phyloP scores from a whole-genome alignment of 1,139 yeast species.

The Candida neerlandica region DNA sequence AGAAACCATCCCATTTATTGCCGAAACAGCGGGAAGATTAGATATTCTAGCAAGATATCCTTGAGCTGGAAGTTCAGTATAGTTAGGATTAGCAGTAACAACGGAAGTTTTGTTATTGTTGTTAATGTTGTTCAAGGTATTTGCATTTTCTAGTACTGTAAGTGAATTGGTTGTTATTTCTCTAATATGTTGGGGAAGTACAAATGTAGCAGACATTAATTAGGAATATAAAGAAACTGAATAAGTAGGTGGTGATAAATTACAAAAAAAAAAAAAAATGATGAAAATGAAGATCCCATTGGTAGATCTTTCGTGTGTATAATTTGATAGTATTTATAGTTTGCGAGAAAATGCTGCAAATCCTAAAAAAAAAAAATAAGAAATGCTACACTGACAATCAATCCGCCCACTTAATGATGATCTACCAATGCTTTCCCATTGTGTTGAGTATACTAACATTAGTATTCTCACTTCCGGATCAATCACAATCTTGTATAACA shows the following conservation, averaged over 20 bases:
- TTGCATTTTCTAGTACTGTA: not conserved
- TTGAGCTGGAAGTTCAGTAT: constrained; percentile 45
- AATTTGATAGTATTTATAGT: no score
- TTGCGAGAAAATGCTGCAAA: not conserved
- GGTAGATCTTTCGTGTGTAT: no score
- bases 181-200: not conserved
- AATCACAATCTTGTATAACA: constrained; percentile 17
- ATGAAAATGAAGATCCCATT: not conserved
- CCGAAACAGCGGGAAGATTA: constrained; percentile 59
- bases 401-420: not conserved
- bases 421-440: not conserved
- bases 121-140: not conserved
- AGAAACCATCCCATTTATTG: constrained; percentile 58
- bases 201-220: constrained; percentile 6
- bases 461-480: constrained; percentile 14
- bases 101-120: not conserved
- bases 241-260: not conserved
- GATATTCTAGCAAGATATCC: constrained; percentile 47
- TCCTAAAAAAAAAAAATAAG: not conserved
- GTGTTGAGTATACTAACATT: not conserved
- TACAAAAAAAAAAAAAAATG: not conserved
- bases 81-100: constrained; percentile 1
- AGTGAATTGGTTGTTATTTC: constrained; percentile 4
- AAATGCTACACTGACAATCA: not conserved
- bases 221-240: not conserved